Evolutionary conservation across 2,329 filamentous ascomycete genomes (phyloP), one percentile per base, ranked within the genome.

Genomic region (Ascocoryne sarcoides): DNA sequence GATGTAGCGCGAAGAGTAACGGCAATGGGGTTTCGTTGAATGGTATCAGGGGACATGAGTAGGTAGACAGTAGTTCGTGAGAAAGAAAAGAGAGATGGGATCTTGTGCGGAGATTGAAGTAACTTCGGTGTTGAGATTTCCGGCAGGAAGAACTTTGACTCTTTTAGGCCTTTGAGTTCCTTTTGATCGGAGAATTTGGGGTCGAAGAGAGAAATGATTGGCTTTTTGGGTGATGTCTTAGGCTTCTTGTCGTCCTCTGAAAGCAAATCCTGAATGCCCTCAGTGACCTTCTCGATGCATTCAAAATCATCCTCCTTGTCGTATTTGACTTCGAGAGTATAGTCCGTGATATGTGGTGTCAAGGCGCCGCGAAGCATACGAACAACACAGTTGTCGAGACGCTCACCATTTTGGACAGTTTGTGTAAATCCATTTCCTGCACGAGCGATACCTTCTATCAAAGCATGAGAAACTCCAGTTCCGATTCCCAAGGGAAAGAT

Each of bases 321-420:
- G 49, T 82, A 84, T 39, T 76, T 72, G 45, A 85, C 62, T 51
- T 82, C 75, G 1, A 86, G 62, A 0, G 65, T 68, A 52, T 79
- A 84, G 53, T 84, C 71, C 12, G 62, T 69, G 32, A 84, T 65
- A 46, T 85, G 80, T 0, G 80, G 79, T 2, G 73, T 76, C 15
- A 87, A 60, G 0, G 80, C 76, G 0, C 74, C 82, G 54, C 83
- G 84, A 42, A 88, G 65, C 82, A 88, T 87, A 2, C 82, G 71
- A 2, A 87, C 69, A 1, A 86, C 70, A 55, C 82, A 83, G 47
- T 64, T 72, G 50, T 82, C 76, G 60, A 85, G 74, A 53, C 79
- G 76, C 56, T 87, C 82, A 1, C 71, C 63, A 5, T 74, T 61
- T 1, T 65, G 66, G 0, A 86, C 79, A 0, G 71, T 66, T 56